Base-by-base conservation (phyloP, 1,284 basidiomycete species). In the Puccinia horiana region DNA sequence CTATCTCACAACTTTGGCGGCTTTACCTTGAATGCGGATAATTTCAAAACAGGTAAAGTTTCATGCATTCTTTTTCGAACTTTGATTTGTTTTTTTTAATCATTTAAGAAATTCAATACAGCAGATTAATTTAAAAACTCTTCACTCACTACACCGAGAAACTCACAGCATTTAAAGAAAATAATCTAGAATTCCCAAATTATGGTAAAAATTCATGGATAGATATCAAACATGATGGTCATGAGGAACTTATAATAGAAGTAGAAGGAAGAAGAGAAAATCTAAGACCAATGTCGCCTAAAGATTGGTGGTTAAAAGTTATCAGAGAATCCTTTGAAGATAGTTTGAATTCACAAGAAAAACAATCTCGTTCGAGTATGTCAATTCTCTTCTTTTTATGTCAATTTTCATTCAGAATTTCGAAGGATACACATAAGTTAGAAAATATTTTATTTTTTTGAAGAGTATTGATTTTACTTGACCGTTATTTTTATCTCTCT, bases 241-340 rank as follows among this genome's bases (percentile, higher is more conserved):
- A 35, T 12, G 61, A 40, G n/a, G 23, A 18, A 37, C n/a, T n/a
- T n/a, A n/a, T n/a, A 37, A 40, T 40, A 23, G 18, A 29, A 56
- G 12, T n/a, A n/a, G n/a, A n/a, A n/a, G n/a, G n/a, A n/a, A n/a
- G n/a, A n/a, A n/a, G n/a, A n/a, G n/a, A n/a, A n/a, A n/a, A n/a
- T n/a, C n/a, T n/a, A n/a, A n/a, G n/a, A n/a, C n/a, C n/a, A 12
- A 75, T 75, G 72, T 52, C 29, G 23, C 72, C 72, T 1, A 52
- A 75, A 37, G 47, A 75, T 37, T 75, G 72, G 72, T 75, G 72
- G 72, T 16, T 58, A 1, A 47, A 37, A 54, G 72, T 75, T 11
- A 49, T 75, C n/a, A 37, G n/a, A 14, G 49, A 11, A 1, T 56
- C 72, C 20, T 75, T 52, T 40, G 52, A 75, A 37, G 20, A 75